phyloP scores from a whole-genome alignment of 495 filamentous ascomycete genomes.

The Glutinoglossum americanum region DNA sequence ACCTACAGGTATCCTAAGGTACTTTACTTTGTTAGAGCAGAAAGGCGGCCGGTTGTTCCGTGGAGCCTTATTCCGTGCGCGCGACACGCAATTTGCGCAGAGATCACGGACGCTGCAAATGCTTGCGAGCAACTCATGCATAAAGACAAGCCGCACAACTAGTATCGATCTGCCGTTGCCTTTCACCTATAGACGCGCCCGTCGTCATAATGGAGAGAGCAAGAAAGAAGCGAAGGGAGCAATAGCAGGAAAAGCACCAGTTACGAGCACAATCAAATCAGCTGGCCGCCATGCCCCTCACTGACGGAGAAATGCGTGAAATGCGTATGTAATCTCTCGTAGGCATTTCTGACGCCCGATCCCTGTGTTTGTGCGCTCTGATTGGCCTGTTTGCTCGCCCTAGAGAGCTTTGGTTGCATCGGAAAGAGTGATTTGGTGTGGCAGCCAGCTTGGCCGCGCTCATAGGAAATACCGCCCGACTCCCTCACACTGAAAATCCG shows the following conservation, averaged over 20 bases:
- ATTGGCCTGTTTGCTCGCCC: not conserved
- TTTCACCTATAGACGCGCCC: not conserved
- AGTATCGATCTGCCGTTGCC: not conserved
- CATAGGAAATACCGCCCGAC: slow-evolving; percentile 1
- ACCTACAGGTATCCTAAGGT: not conserved
- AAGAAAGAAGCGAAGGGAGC: not conserved
- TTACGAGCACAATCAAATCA: not conserved
- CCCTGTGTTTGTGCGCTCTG: not conserved
- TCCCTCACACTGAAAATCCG: slow-evolving; percentile 10
- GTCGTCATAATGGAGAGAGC: not conserved
- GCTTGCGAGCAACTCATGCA: not conserved
- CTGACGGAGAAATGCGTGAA: not conserved
- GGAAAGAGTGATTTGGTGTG: slow-evolving; percentile 3
- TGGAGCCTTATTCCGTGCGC: not conserved
- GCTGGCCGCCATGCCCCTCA: not conserved
- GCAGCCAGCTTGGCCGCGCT: slow-evolving; percentile 2
- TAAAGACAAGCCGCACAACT: not conserved
- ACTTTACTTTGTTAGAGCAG: not conserved
- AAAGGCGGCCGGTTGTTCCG: not conserved
- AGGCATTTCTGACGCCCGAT: slow-evolving; percentile 2
- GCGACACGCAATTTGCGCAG: not conserved
- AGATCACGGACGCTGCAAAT: not conserved
- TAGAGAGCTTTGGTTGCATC: slow-evolving; percentile 1
- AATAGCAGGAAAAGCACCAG: not conserved
- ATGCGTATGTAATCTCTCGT: slow-evolving; percentile 2